Evolutionary conservation across 352 stramenopile species (phyloP), one percentile per base, ranked within the genome.

Genomic region (Pythium phragmitis): DNA sequence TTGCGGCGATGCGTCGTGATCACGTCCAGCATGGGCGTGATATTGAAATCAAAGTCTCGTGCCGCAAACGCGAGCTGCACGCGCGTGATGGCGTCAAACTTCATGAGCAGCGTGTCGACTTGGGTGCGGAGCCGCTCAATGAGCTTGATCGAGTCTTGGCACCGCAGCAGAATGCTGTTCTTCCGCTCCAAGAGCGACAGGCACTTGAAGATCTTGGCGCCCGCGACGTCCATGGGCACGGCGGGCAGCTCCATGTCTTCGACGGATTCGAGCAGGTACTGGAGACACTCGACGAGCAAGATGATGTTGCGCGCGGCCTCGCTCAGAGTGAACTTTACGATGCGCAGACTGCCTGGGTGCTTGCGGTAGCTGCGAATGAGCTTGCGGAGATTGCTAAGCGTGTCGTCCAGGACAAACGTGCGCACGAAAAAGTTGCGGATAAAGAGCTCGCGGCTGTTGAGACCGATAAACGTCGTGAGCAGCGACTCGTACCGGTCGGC

Each of bases 361-460:
- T 84, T 85, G 7, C 83, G 75, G 46, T 91, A 96, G n/a, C 79
- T 75, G 19, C 91, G 82, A 30, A 99, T 95, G 19, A 97, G 81
- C 63, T 80, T 77, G 42, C 94, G 83, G 12, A 98, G 75, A 2
- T 81, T 84, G 33, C 88, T 83, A 47, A 99, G 90, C 57, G 96
- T 96, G 73, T 98, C 96, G 51, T 92, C 96, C 16, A 99, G 77
- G 28, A 99, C 97, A 70, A 97, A 98, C 28, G 98, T 91, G 26
- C 96, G 83, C 54, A 96, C 91, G 56, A 98, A 99, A 69, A 98
- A 99, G 71, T 98, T 98, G 70, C 97, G 93, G 41, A 98, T 84
- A 68, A 99, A 99, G n/a, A 99, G 89, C 65, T 99, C 96, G 36
- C 97, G 96, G 48, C 91, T 98, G 41, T 97, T 96, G 59, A 99